Conservation (phyloP, 352 stramenopile species). For the Phytophthora aleatoria region DNA sequence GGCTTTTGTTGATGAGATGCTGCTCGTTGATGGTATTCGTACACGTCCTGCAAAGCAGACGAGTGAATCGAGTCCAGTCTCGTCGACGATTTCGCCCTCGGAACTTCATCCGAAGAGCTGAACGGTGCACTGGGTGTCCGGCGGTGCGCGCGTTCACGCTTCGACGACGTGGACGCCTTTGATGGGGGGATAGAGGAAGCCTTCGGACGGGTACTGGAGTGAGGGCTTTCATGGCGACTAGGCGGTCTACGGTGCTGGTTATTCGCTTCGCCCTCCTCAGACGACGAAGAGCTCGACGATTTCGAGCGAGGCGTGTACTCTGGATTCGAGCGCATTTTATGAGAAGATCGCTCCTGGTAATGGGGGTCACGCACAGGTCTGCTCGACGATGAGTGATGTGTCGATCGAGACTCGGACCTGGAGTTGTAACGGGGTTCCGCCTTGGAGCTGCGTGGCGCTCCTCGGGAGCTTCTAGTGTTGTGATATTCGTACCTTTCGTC, state of each 20-base stretch:
- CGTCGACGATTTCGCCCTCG: constrained; percentile 13
- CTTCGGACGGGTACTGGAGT: constrained; percentile 15
- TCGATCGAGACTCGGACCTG: constrained; percentile 5
- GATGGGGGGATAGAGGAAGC: constrained; percentile 23
- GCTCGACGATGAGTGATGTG: constrained; percentile 1
- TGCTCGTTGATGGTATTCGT: constrained; percentile 1
- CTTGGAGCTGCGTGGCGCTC: neutral
- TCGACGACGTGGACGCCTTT: constrained; percentile 5
- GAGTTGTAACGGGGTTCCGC: neutral
- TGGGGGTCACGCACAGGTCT: neutral
- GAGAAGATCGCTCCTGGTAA: neutral
- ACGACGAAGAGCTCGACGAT: constrained; percentile 7
- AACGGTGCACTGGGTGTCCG: constrained; percentile 7
- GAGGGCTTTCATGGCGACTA: constrained; percentile 8
- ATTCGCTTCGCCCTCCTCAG: constrained; percentile 19
- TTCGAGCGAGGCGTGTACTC: constrained; percentile 21
- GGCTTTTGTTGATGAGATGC: neutral
- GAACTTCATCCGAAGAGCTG: constrained; percentile 9
- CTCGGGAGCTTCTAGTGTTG: constrained; percentile 1
- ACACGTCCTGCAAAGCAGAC: neutral
- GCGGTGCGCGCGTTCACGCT: constrained; percentile 11
- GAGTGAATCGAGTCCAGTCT: constrained; percentile 14
- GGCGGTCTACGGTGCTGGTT: constrained; percentile 9
- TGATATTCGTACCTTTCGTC: constrained; percentile 12
- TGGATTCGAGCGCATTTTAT: constrained; percentile 2